These are phyloP conservation scores for Tulasnella sp. DNA, from an alignment of 768 basidiomycete species.

Conservation along the genomic window DNA sequence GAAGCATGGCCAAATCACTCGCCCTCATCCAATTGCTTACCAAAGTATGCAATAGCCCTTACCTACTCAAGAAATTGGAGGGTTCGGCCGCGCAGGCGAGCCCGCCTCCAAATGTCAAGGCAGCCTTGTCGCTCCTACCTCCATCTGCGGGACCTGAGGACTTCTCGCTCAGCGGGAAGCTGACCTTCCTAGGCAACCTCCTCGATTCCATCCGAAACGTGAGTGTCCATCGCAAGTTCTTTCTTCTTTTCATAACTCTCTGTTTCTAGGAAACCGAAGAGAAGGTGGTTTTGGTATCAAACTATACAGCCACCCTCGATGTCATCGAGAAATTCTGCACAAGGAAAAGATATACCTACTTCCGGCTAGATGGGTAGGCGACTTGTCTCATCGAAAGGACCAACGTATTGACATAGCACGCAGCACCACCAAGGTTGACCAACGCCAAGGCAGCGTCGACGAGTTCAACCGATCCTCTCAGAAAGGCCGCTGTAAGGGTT, in stretches of 20 bases:
- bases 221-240: background rate
- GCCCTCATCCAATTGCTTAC: slow-evolving; percentile 71
- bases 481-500: slow-evolving; percentile 55
- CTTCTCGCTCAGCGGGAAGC: slow-evolving; percentile 73
- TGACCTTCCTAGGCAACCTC: slow-evolving; percentile 56
- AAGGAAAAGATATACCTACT: slow-evolving; percentile 63
- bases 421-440: slow-evolving; percentile 32
- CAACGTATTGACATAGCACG: background rate
- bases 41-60: slow-evolving; percentile 90
- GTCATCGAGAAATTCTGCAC: slow-evolving; percentile 83
- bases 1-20: slow-evolving; percentile 67
- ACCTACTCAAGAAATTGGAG: slow-evolving; percentile 66
- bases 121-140: slow-evolving; percentile 26
- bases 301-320: slow-evolving; percentile 91
- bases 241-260: background rate
- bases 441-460: slow-evolving; percentile 82
- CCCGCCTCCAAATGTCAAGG: slow-evolving; percentile 47
- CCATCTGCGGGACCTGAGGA: slow-evolving; percentile 35
- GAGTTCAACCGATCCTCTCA: slow-evolving; percentile 75
- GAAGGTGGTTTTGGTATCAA: slow-evolving; percentile 94
- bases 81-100: slow-evolving; percentile 31
- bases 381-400: no score
- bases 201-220: slow-evolving; percentile 56
- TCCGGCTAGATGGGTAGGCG: slow-evolving; percentile 77
- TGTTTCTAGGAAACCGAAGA: slow-evolving; percentile 61